Percentiles rank a stretch among this genome's conserved stretches.
phyloP scores from a whole-genome alignment of 306 rosid species.

The Mimosa pudica region DNA sequence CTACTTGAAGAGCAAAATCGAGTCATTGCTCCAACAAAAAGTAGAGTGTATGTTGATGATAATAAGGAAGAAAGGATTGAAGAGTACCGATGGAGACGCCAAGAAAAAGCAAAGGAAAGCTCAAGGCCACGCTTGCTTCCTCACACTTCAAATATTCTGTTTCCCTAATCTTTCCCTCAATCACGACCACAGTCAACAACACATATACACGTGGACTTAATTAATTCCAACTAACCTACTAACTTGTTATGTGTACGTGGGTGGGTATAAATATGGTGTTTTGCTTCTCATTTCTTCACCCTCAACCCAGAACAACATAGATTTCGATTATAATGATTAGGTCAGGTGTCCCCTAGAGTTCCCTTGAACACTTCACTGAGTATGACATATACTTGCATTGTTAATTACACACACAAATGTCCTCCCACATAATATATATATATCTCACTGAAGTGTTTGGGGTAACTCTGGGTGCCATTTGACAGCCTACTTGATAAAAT shows the following conservation, averaged over 20 bases:
- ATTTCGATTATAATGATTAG: not conserved
- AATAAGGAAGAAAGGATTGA: not conserved
- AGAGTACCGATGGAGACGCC: not conserved
- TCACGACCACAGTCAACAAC: not conserved
- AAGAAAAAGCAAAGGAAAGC: not conserved
- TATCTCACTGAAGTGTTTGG: constrained; percentile 32
- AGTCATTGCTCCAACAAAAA: no score
- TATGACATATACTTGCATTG: not conserved
- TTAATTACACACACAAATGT: no score
- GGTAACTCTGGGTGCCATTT: constrained; percentile 27
- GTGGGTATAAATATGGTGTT: not conserved
- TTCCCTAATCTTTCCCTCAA: not conserved
- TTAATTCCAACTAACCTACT: not conserved
- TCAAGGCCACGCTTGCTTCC: not conserved
- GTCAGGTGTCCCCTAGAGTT: constrained; percentile 30
- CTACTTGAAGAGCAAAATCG: no score
- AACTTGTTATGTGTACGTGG: no score
- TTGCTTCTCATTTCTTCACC: not conserved
- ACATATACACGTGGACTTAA: not conserved
- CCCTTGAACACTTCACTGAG: constrained; percentile 24
- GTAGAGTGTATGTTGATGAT: not conserved
- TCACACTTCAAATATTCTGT: constrained; percentile 5
- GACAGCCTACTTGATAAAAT: not conserved
- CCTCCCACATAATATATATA: accelerated
- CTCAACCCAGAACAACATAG: not conserved